Base-by-base conservation (phyloP, 2,329 filamentous ascomycete genomes). In the Gyromitra esculenta region DNA sequence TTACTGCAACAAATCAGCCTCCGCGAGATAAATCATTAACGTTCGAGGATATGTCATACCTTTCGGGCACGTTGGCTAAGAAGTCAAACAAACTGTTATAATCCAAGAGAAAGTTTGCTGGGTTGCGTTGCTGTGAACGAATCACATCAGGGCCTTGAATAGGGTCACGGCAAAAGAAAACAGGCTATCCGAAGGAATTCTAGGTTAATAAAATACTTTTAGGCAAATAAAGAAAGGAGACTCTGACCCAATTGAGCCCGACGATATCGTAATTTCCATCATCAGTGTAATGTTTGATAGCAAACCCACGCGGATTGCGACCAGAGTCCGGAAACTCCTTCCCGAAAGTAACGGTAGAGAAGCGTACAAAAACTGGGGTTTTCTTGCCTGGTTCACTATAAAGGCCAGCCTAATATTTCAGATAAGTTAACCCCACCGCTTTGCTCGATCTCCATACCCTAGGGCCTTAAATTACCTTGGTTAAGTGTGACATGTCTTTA, bases 261-360 rank as follows among this genome's bases (percentile, higher is more conserved):
- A 87, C 85, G 45, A 87, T 84, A 75, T 87, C 86, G 54, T 86
- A 86, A 77, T 86, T 86, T 5, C 86, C 85, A 71, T 87, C 85
- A 45, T 82, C 82, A 0, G 86, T 87, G 69, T 86, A 85, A 76
- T 87, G 85, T 78, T 87, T 87, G 80, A 87, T 84, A 6, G 86
- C 85, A 54, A 87, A 86, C 0, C 86, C 85, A 70, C 85, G 83
- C 1, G 85, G 84, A 73, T 87, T 85, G 31, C 86, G 82, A 8
- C 84, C 85, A 69, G 84, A 81, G 71, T 87, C 85, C 3, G 85
- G 83, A 65, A 83, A 85, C 73, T 85, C 85, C 18, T 83, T 82
- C 2, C 83, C 84, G 3, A 83, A 82, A 0, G 83, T 85, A 52
- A 86, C 85, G 1, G 85, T 86, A 0, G 84, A 85, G 80, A 86